Evolutionary conservation across 139 green algal genomes (phyloP), one percentile per base, ranked within the genome.

Genomic region (Zygnema cylindricum): DNA sequence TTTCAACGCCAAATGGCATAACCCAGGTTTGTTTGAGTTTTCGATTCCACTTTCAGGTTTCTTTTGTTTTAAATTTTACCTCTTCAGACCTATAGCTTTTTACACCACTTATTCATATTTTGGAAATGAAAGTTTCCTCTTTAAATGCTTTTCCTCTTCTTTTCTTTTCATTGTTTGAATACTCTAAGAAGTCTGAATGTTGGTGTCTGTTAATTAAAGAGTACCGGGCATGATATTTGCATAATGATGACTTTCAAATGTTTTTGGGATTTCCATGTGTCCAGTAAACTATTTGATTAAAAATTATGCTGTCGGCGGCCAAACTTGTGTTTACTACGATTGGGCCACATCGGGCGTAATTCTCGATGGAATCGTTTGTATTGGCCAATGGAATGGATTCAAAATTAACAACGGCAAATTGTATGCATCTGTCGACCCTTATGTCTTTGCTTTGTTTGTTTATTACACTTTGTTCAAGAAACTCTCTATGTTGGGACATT

Each of bases 351-450:
- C 40, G 35, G 82, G 55, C 1, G 55, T 82, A 16, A 42, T 85
- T 32, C 23, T 83, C 25, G 82, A 87, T 3, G 82, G 82, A 23
- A 42, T 81, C 23, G 82, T 87, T 22, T 87, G 82, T 55, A 35
- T 73, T 71, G 35, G 77, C 54, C 43, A 69, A 40, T 69, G 40
- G 11, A 71, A 81, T 22, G 82, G 82, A n/a, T 43, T 87, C 54
- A 87, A 87, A 55, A 43, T 87, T 16, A 87, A 87, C 82, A 42
- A 69, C 22, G 82, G 82, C 7, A 85, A 85, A 30, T 77, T 77
- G 78, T 85, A 30, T 42, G 78, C 16, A 63, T 63, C 49, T 63
- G 49, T 16, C 7, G 49, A 63, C 16, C 7, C 16, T 63, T 25
- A 63, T 63, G 49, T 63, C 7, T 63, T 63, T 25, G 49, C 49